Percentiles rank a stretch among this genome's conserved stretches.
Conservation (phyloP, 371 early-diverging fungal genomes). For the Syncephalastrum sp. region DNA sequence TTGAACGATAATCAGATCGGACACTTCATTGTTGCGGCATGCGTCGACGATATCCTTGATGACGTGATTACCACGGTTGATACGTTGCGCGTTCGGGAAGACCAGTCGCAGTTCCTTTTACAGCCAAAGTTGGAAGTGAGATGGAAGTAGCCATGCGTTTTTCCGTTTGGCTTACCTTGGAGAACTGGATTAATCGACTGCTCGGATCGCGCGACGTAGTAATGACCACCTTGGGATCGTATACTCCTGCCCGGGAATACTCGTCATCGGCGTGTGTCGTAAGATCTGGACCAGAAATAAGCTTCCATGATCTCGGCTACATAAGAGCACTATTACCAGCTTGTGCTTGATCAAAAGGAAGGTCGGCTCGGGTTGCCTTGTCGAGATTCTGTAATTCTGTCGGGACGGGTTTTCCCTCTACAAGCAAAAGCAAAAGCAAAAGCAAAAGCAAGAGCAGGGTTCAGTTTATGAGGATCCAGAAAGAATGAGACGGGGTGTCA, state of each 20-base stretch:
- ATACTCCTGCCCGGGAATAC: conserved; percentile 91
- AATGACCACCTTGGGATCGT: conserved; percentile 95
- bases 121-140: neutral
- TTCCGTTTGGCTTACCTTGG: conserved; percentile 62
- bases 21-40: conserved; percentile 92
- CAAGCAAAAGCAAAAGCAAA: neutral
- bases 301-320: too few relatives aligned
- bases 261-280: conserved; percentile 94
- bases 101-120: conserved; percentile 89
- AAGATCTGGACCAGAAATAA: conserved; percentile 45
- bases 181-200: conserved; percentile 91
- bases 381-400: conserved; percentile 81
- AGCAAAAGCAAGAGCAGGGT: neutral
- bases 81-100: conserved; percentile 96
- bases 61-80: conserved; percentile 97
- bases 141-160: too few relatives aligned
- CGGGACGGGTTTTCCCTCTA: conserved; percentile 87
- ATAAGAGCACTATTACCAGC: conserved; percentile 41
- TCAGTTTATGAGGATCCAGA: conserved; percentile 36
- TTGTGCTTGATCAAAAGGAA: conserved; percentile 90
- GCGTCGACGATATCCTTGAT: conserved; percentile 95
- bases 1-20: conserved; percentile 95
- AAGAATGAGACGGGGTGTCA: conserved; percentile 20
- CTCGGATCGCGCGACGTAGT: conserved; percentile 98
- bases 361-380: conserved; percentile 69